Evolutionary conservation across 345 rosid genomes (phyloP).

Genomic region (Syzygium aromaticum): DNA sequence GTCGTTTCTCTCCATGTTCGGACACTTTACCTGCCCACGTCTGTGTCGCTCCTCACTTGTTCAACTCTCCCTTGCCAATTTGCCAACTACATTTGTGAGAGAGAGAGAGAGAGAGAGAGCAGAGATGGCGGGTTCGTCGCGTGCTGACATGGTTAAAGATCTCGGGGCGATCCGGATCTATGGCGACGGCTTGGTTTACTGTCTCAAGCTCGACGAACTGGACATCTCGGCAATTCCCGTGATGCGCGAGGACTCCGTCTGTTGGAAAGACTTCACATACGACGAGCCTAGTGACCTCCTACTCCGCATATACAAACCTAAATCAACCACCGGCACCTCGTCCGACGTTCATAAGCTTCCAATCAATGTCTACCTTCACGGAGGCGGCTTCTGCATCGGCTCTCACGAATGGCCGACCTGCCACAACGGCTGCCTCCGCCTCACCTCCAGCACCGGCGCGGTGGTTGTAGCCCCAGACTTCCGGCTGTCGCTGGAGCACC

Average conservation of each 20-base stretch:
- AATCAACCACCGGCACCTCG: background rate
- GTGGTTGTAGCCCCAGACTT: background rate
- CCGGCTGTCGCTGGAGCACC: background rate
- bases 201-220: background rate
- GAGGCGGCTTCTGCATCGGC: background rate
- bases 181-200: background rate
- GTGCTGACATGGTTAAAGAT: background rate
- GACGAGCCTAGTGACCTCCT: background rate
- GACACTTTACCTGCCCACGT: background rate
- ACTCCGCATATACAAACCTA: background rate
- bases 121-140: background rate
- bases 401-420: background rate
- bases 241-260: background rate
- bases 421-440: background rate
- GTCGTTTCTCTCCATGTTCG: background rate
- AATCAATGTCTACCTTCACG: background rate
- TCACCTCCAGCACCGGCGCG: rapidly evolving
- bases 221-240: background rate
- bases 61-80: too few species aligned
- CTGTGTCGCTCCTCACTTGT: background rate
- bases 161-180: background rate
- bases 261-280: background rate
- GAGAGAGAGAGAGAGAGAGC: too few species aligned
- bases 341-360: background rate
- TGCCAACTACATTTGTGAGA: background rate